Percentiles rank a stretch among this genome's conserved stretches.
phyloP scores from a whole-genome alignment of 495 filamentous ascomycete genomes.

The Apiosordaria backusii region DNA sequence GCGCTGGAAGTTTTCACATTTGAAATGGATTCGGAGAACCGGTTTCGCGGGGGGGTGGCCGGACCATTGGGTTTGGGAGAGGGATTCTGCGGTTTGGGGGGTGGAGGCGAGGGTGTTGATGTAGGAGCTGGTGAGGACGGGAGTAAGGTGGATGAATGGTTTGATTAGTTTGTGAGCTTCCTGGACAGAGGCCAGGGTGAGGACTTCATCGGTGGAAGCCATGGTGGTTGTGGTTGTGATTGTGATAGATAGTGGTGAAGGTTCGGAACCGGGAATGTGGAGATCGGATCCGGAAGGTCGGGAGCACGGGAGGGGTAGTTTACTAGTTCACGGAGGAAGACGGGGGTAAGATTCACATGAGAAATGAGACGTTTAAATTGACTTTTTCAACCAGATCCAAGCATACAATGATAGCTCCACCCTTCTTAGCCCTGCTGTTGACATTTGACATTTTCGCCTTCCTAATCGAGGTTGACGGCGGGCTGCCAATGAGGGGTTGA shows the following conservation, averaged over 20 bases:
- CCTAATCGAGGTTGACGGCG: not conserved
- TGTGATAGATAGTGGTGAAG: not conserved
- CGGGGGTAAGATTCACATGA: not conserved
- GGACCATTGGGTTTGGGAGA: slow-evolving; percentile 56
- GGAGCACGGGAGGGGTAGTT: not conserved
- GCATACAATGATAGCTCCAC: not conserved
- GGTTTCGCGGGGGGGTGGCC: slow-evolving; percentile 58
- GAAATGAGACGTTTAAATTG: not conserved
- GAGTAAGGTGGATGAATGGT: slow-evolving; percentile 75
- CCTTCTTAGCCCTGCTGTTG: not conserved
- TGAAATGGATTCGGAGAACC: slow-evolving; percentile 79
- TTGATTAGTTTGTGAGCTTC: slow-evolving; percentile 69
- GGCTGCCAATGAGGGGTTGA: not conserved
- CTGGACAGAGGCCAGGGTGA: slow-evolving; percentile 66
- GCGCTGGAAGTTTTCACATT: slow-evolving; percentile 91
- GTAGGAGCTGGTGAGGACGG: slow-evolving; percentile 71
- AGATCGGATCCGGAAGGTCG: slow-evolving; percentile 3
- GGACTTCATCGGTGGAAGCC: slow-evolving; percentile 47
- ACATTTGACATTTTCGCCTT: not conserved
- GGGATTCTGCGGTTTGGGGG: slow-evolving; percentile 52
- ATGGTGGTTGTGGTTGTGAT: slow-evolving; percentile 45
- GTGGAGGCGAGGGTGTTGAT: slow-evolving; percentile 70
- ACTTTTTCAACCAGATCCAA: not conserved
- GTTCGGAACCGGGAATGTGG: not conserved
- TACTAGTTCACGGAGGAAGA: not conserved